Conservation (phyloP, 148 eudicot genomes). For the Talinum fruticosum region DNA sequence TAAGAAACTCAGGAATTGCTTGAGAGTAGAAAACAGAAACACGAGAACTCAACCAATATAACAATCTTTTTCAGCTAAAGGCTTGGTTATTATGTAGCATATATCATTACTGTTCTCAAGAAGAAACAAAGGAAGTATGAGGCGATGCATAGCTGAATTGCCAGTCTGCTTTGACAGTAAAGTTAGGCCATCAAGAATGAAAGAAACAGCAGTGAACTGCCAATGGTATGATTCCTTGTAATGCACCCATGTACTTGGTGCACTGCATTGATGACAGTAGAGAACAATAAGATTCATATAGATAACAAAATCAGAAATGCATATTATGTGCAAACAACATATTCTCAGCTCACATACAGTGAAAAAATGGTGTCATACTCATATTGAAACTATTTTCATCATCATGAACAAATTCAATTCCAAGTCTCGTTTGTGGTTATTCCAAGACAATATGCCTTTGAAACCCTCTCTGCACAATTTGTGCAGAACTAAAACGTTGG, state of each 20-base stretch:
- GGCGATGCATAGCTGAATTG: neutral
- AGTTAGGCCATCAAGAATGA: neutral
- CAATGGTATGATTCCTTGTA: slow-evolving; percentile 1
- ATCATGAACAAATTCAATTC: too few relatives aligned
- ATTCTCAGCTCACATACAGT: neutral
- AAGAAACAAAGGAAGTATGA: neutral
- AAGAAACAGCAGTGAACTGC: slow-evolving; percentile 3
- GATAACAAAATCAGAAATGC: too few relatives aligned
- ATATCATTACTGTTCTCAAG: neutral
- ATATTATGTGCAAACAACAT: neutral
- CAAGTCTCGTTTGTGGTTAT: too few relatives aligned
- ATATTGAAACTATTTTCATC: too few relatives aligned
- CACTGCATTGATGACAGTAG: neutral
- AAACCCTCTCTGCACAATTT: too few relatives aligned
- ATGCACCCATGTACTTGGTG: neutral
- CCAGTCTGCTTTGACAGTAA: neutral
- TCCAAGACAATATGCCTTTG: too few relatives aligned
- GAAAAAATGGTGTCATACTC: neutral
- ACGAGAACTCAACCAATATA: too few relatives aligned
- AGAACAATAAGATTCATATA: neutral
- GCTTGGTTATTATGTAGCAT: neutral
- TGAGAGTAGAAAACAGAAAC: too few relatives aligned
- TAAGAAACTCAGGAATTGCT: too few relatives aligned
- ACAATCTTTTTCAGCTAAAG: neutral
- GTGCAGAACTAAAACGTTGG: too few relatives aligned